Evolutionary conservation across 768 basidiomycete genomes (phyloP).

Genomic region (Lactifluus subvellereus): DNA sequence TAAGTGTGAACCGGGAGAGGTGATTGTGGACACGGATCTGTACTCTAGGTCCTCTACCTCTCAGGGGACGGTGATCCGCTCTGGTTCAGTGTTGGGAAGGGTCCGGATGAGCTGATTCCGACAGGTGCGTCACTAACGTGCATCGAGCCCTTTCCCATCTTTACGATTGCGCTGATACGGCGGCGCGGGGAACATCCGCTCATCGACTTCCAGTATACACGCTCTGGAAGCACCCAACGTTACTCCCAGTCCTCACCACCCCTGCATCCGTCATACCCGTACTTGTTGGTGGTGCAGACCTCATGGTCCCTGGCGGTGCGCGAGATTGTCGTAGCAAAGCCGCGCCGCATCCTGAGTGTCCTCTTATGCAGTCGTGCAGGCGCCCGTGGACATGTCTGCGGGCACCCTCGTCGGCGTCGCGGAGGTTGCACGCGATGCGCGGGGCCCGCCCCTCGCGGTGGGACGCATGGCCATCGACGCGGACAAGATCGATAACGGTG

Average conservation of each 20-base stretch:
- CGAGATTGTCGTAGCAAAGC: conserved; percentile 17
- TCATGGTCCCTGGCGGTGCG: conserved; percentile 84
- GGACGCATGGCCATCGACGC: conserved; percentile 56
- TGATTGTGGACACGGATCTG: not conserved
- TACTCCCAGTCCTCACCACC: conserved; percentile 69
- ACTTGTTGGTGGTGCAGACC: conserved; percentile 73
- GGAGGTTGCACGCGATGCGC: conserved; percentile 35
- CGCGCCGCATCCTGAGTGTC: not conserved
- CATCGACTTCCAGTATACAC: conserved; percentile 50
- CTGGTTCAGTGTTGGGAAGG: conserved; percentile 74
- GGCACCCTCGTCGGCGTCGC: conserved; percentile 60
- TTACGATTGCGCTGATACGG: not conserved
- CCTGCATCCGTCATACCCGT: conserved; percentile 65
- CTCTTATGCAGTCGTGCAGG: conserved; percentile 49
- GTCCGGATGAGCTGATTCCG: conserved; percentile 63
- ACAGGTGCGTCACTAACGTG: conserved; percentile 38
- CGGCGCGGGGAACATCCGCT: not conserved
- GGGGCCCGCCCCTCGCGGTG: conserved; percentile 65
- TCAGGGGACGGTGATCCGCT: conserved; percentile 62
- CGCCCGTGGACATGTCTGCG: conserved; percentile 38
- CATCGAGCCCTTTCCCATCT: not conserved
- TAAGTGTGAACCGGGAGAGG: not conserved
- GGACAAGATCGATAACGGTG: conserved; percentile 32
- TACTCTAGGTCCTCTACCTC: conserved; percentile 55
- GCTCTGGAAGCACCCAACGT: conserved; percentile 63